Conservation (phyloP, 768 basidiomycete genomes). For the Boletus coccyginus region DNA sequence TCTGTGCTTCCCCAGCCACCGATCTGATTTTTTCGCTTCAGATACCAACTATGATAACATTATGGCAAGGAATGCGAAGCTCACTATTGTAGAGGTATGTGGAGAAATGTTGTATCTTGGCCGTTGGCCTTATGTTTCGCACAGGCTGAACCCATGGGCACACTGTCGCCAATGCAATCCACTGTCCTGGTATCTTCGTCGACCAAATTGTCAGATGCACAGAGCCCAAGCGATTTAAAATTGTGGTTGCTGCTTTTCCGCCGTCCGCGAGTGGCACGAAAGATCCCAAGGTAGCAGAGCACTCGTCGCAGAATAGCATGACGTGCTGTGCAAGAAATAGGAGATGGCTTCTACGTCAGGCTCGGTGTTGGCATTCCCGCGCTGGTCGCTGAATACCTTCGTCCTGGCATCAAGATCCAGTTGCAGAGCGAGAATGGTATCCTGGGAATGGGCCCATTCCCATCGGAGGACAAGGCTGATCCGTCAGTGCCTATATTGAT, state of each 20-base stretch:
- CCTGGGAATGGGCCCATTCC: conserved; percentile 83
- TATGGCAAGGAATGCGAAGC: conserved; percentile 83
- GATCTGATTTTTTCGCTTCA: conserved; percentile 24
- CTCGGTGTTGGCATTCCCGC: conserved; percentile 91
- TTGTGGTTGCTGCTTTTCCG: conserved; percentile 57
- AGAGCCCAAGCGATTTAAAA: conserved; percentile 71
- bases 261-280: conserved; percentile 38
- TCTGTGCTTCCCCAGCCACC: not conserved
- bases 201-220: conserved; percentile 81
- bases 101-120: not conserved
- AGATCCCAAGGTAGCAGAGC: conserved; percentile 47
- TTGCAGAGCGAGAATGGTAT: conserved; percentile 89
- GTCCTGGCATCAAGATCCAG: conserved; percentile 71
- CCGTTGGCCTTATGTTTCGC: not conserved
- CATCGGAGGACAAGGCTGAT: conserved; percentile 72
- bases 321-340: conserved; percentile 84
- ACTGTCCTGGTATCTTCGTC: conserved; percentile 79
- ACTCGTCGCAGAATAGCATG: conserved; percentile 70
- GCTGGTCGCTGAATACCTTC: conserved; percentile 73
- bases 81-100: conserved; percentile 82
- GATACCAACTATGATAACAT: conserved; percentile 80
- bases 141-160: conserved; percentile 79
- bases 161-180: conserved; percentile 80
- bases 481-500: conserved; percentile 48
- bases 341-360: conserved; percentile 83